Evolutionary conservation across 495 filamentous ascomycete species (phyloP), one percentile per base, ranked within the genome.

Genomic region (Aspergillus cristatus): DNA sequence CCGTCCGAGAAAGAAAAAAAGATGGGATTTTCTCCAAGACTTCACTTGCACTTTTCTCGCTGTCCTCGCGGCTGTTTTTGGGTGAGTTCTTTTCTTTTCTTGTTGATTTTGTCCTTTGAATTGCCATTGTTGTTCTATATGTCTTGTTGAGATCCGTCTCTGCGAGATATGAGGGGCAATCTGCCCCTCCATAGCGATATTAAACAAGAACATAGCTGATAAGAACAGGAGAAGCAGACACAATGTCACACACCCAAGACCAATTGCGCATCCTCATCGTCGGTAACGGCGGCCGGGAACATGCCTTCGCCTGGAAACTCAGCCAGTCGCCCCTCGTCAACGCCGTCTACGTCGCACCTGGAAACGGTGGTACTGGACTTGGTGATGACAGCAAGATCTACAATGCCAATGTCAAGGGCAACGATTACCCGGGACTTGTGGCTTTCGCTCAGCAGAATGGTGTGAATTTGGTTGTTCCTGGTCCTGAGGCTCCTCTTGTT

Each of bases 271-370:
- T 96, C 40, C 80, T 98, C 45, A 75, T 98, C 32, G 74, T 98
- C 42, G 91, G 91, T 53, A 90, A 84, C 60, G 91, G 91, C 38
- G 91, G 91, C 35, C 75, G 91, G 50, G 91, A 98, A 62, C 86
- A 97, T 68, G 86, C 91, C 25, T 71, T 95, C 28, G 88, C 90
- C 28, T 96, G 89, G 90, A 96, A 93, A 61, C 68, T 97, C 20
- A 76, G 77, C 48, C 82, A 94, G 55, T 95, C 88, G 13, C 65
- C 75, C 32, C 64, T 71, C 28, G 70, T 70, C 37, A 57, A 66
- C 42, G 57, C 57, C 32, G 54, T 72, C 41, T 68, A 66, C 43
- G 65, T 72, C 43, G 66, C 62, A 42, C 64, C 75, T 40, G 91
- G 91, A 37, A 98, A 98, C 54, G 91, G 91, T 35, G 93, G 93